Conservation (phyloP, 106 monocot genomes). For the Dioscorea zingiberensis region DNA sequence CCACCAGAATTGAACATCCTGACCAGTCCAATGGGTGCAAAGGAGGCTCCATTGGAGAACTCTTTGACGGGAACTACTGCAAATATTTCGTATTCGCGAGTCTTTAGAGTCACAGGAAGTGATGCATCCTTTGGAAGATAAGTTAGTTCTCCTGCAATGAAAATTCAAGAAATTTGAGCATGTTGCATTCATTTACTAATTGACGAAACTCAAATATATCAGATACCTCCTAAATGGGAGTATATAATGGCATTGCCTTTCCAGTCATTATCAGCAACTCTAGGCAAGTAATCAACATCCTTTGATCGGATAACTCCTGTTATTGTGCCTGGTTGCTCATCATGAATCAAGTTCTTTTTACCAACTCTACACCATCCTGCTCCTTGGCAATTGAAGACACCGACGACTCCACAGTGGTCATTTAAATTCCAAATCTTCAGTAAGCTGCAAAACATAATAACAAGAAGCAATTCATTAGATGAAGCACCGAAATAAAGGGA, state of each 20-base stretch:
- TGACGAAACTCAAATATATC: too few species aligned
- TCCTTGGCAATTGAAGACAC: constrained; percentile 84
- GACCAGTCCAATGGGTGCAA: constrained; percentile 62
- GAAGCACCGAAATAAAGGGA: not conserved
- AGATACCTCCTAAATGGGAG: constrained; percentile 32
- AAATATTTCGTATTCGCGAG: constrained; percentile 56
- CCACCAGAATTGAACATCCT: constrained; percentile 78
- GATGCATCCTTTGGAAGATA: constrained; percentile 41
- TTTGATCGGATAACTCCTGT: constrained; percentile 34
- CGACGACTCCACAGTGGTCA: constrained; percentile 56
- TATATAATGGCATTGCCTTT: constrained; percentile 45
- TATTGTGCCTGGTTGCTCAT: constrained; percentile 43
- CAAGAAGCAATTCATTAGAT: not conserved
- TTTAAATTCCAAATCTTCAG: constrained; percentile 69
- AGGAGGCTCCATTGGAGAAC: constrained; percentile 30
- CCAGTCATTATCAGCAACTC: constrained; percentile 40
- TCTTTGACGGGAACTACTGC: constrained; percentile 41
- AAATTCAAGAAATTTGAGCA: not conserved
- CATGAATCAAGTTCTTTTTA: constrained; percentile 51
- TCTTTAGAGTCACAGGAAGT: constrained; percentile 40
- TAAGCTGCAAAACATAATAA: constrained; percentile 15
- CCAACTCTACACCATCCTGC: constrained; percentile 69
- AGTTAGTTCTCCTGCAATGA: constrained; percentile 37
- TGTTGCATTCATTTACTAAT: too few species aligned
- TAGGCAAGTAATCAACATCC: constrained; percentile 46